A percentile compares a stretch with the other conserved stretches of the same genome.
Conservation (phyloP, 2,329 filamentous ascomycete species). For the Blastomyces emzantsi region DNA sequence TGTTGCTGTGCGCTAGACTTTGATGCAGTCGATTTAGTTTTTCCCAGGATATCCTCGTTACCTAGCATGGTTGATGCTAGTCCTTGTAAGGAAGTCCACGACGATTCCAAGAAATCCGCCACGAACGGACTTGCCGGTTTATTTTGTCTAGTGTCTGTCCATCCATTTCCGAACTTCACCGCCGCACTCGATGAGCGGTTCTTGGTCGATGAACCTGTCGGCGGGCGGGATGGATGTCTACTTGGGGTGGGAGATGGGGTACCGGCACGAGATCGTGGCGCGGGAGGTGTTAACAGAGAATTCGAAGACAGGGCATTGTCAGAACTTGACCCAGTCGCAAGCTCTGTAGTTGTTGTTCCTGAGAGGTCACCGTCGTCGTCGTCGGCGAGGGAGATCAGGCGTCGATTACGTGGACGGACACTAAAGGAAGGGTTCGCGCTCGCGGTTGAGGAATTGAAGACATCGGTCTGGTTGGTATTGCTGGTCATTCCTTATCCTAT, state of each 20-base stretch:
- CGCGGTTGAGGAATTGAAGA: constrained; percentile 28
- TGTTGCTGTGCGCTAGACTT: constrained; percentile 24
- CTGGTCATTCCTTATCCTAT: constrained; percentile 33
- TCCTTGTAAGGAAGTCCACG: constrained; percentile 42
- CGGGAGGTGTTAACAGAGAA: constrained; percentile 27
- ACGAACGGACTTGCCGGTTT: constrained; percentile 10
- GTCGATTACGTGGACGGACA: constrained; percentile 37
- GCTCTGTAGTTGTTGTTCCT: constrained; percentile 12
- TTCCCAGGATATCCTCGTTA: constrained; percentile 27
- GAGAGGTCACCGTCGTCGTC: constrained; percentile 23
- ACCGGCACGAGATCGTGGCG: constrained; percentile 29
- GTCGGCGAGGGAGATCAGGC: constrained; percentile 35
- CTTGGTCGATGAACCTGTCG: background rate
- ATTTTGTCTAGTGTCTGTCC: constrained; percentile 2
- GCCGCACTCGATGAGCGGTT: constrained; percentile 1
- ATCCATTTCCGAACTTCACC: background rate
- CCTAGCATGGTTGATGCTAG: constrained; percentile 42
- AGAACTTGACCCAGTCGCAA: constrained; percentile 18
- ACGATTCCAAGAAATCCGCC: constrained; percentile 36
- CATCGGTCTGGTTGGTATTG: constrained; percentile 30
- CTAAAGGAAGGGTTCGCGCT: constrained; percentile 28
- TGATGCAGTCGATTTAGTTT: constrained; percentile 17
- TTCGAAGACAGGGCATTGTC: constrained; percentile 20
- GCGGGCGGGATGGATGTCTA: constrained; percentile 18
- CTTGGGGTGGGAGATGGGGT: constrained; percentile 34